Conservation (phyloP, 805 yeast species). For the Metschnikowia amazonensis region DNA sequence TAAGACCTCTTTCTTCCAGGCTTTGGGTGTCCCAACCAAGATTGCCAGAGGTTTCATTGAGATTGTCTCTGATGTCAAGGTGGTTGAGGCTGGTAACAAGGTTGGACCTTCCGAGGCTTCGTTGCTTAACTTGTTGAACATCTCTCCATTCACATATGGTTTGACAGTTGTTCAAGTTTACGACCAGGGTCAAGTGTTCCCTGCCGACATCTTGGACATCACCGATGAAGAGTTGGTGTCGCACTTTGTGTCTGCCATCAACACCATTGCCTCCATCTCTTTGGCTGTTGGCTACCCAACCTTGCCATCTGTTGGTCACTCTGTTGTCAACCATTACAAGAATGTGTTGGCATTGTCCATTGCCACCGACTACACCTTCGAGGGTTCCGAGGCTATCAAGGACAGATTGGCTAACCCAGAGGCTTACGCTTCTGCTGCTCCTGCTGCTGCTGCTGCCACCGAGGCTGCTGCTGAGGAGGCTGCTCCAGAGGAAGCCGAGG, state of each 20-base stretch:
- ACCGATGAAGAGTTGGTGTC: slow-evolving; percentile 93
- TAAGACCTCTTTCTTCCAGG: slow-evolving; percentile 99
- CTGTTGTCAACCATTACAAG: slow-evolving; percentile 98
- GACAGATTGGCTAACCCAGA: slow-evolving; percentile 99
- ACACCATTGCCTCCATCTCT: slow-evolving; percentile 92
- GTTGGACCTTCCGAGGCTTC: slow-evolving; percentile 99
- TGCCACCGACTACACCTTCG: slow-evolving; percentile 98
- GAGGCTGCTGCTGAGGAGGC: slow-evolving; percentile 65
- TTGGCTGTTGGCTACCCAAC: slow-evolving; percentile 99
- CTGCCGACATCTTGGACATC: slow-evolving; percentile 94
- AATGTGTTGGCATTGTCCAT: slow-evolving; percentile 94
- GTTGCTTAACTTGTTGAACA: slow-evolving; percentile 98
- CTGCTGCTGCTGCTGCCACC: slow-evolving; percentile 79
- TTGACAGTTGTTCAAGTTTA: slow-evolving; percentile 93
- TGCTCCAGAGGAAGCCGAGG: slow-evolving; percentile 63
- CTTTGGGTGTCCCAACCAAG: slow-evolving; percentile 99
- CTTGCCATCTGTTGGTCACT: slow-evolving; percentile 98
- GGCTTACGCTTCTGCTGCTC: slow-evolving; percentile 99
- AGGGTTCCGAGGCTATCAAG: slow-evolving; percentile 98
- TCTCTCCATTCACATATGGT: slow-evolving; percentile 99
- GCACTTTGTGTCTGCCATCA: slow-evolving; percentile 90
- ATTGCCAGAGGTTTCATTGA: slow-evolving; percentile 99
- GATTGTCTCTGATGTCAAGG: slow-evolving; percentile 95
- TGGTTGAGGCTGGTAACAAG: slow-evolving; percentile 77
- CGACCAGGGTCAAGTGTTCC: slow-evolving; percentile 98